phyloP scores from a whole-genome alignment of 108 stramenopile species.

The Pseudonitzschia delicatissima region DNA sequence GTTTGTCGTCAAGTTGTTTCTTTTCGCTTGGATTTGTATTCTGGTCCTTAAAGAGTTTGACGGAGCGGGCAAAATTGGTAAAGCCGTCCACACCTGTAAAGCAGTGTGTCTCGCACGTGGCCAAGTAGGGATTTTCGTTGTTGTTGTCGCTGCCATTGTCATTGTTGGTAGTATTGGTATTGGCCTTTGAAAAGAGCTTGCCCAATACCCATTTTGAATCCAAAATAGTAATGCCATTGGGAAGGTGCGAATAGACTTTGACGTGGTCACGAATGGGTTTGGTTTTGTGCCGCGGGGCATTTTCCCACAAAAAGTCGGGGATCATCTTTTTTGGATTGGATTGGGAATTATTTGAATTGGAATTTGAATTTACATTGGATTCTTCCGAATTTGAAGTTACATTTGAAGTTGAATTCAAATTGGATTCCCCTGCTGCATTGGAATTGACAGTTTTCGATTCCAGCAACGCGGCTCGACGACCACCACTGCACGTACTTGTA shows the following conservation, averaged over 20 bases:
- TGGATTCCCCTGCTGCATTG: neutral
- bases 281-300: slow-evolving; percentile 69
- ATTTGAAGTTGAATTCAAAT: neutral
- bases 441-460: slow-evolving; percentile 6
- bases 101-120: slow-evolving; percentile 61
- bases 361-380: too few species aligned
- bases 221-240: slow-evolving; percentile 64
- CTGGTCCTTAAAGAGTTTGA: slow-evolving; percentile 10
- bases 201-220: slow-evolving; percentile 83
- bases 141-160: neutral
- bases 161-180: too few species aligned
- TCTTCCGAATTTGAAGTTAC: neutral
- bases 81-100: slow-evolving; percentile 56
- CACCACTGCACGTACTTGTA: too few species aligned
- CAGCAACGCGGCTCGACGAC: too few species aligned
- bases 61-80: slow-evolving; percentile 35
- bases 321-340: neutral
- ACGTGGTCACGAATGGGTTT: slow-evolving; percentile 51
- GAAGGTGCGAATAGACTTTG: slow-evolving; percentile 66
- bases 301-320: slow-evolving; percentile 76
- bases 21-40: too few species aligned
- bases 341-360: slow-evolving; percentile 6
- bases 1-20: neutral
- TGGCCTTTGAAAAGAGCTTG: slow-evolving; percentile 41
- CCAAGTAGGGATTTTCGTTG: slow-evolving; percentile 28